These are phyloP conservation scores for Leishmania martiniquensis DNA, from an alignment of 208 protist species.

Conservation along the genomic window DNA sequence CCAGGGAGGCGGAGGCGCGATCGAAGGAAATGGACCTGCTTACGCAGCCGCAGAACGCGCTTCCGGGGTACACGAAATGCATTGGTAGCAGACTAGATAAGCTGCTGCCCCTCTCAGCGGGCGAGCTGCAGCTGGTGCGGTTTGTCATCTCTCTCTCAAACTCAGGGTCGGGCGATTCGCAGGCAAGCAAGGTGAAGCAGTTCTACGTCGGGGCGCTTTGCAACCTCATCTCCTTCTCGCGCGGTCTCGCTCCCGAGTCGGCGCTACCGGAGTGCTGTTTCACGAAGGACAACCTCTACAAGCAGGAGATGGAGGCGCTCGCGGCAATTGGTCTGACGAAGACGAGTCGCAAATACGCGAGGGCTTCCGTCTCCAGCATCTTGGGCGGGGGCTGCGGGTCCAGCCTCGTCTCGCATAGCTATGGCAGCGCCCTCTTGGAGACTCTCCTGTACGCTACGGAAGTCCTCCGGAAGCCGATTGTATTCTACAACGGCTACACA, in stretches of 20 bases:
- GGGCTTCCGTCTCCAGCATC: not conserved
- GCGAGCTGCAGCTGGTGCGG: constrained; percentile 30
- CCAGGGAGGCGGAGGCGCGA: not conserved
- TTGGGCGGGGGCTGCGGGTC: not conserved
- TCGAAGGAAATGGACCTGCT: not conserved
- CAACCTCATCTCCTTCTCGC: constrained; percentile 22
- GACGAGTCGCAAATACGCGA: constrained; percentile 8
- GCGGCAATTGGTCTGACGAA: constrained; percentile 29
- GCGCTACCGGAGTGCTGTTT: constrained; percentile 9
- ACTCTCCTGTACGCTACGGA: constrained; percentile 48
- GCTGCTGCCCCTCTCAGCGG: constrained; percentile 15
- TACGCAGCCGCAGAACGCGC: constrained; percentile 11
- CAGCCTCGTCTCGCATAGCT: constrained; percentile 16
- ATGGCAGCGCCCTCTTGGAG: constrained; percentile 46
- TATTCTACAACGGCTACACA: constrained; percentile 67
- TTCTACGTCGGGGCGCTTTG: constrained; percentile 2
- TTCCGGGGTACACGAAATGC: constrained; percentile 16
- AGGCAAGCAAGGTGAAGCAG: not conserved
- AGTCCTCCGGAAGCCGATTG: constrained; percentile 39
- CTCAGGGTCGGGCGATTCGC: not conserved
- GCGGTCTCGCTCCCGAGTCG: constrained; percentile 13
- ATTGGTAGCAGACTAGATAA: constrained; percentile 16
- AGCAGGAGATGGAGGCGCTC: constrained; percentile 22
- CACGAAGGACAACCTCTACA: constrained; percentile 12
- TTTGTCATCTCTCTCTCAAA: constrained; percentile 23